phyloP scores from a whole-genome alignment of 2,329 filamentous ascomycete genomes.

The Diaporthe sp. region DNA sequence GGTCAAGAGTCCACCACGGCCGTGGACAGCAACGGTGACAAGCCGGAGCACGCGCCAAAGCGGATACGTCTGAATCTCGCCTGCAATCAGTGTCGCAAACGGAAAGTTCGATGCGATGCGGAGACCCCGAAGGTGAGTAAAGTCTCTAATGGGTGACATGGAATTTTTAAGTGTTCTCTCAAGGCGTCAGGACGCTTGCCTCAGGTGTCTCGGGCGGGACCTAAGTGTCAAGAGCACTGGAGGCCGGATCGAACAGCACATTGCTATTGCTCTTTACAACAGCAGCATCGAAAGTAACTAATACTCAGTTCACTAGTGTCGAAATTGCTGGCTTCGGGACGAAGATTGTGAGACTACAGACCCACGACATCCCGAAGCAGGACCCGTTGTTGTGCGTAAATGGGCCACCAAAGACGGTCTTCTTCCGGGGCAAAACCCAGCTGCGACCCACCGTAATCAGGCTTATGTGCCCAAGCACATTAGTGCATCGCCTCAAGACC shows the following conservation, averaged over 20 bases:
- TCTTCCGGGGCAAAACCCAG: conserved; percentile 22
- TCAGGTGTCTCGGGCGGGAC: no score
- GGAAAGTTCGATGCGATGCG: conserved; percentile 50
- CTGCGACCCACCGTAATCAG: conserved; percentile 23
- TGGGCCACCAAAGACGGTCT: conserved; percentile 43
- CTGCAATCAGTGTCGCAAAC: conserved; percentile 48
- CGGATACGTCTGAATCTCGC: conserved; percentile 44
- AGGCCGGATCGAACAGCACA: neutral
- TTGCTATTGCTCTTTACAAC: neutral
- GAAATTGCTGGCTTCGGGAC: conserved; percentile 46
- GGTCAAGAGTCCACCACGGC: conserved; percentile 2
- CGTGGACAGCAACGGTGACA: neutral
- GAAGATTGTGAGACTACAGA: conserved; percentile 48
- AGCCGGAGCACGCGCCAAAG: conserved; percentile 35
- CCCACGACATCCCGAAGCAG: conserved; percentile 44
- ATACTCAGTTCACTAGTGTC: conserved; percentile 34
- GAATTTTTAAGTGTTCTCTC: neutral
- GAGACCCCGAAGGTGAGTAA: conserved; percentile 42
- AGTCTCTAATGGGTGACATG: neutral
- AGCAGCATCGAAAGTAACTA: neutral
- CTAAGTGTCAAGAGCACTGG: neutral
- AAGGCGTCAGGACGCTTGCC: no score
- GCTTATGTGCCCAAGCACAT: conserved; percentile 30
- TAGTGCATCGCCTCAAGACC: conserved; percentile 27
- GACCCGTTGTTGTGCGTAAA: conserved; percentile 38